phyloP scores from a whole-genome alignment of 176 grass and related monocot species.

The Oryza coarctata region DNA sequence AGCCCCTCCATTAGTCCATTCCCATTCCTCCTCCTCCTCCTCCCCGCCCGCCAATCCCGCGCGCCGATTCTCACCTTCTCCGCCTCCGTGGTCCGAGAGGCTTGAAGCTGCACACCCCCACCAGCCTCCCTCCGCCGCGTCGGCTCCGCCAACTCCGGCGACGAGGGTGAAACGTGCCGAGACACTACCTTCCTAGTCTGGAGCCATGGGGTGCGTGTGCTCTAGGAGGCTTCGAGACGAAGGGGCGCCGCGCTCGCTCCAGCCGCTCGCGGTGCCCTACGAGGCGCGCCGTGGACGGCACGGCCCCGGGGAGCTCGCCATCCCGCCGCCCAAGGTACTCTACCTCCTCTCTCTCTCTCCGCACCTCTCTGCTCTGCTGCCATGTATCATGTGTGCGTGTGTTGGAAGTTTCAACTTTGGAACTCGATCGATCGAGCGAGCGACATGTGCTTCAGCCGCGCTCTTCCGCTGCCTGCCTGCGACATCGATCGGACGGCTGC shows the following conservation, averaged over 20 bases:
- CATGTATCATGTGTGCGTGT: not conserved
- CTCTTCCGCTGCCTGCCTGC: not conserved
- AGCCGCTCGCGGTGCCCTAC: constrained; percentile 33
- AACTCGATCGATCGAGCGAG: not conserved
- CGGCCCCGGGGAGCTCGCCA: constrained; percentile 45
- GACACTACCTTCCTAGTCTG: too few species aligned
- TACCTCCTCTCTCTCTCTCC: not conserved
- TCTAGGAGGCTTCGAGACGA: constrained; percentile 22
- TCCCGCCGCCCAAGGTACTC: constrained; percentile 58
- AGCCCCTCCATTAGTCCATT: too few species aligned
- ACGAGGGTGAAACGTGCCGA: too few species aligned
- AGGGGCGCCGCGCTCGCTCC: not conserved
- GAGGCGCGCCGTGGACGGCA: constrained; percentile 31
- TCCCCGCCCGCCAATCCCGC: too few species aligned
- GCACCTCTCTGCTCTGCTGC: not conserved
- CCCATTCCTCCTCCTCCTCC: too few species aligned
- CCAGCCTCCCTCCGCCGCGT: too few species aligned
- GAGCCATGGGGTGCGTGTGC: constrained; percentile 69
- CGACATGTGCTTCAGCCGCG: not conserved
- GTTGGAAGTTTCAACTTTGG: not conserved
- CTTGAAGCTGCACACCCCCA: too few species aligned
- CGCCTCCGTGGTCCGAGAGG: too few species aligned
- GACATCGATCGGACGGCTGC: not conserved
- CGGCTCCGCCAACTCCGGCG: too few species aligned
- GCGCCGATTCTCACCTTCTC: too few species aligned